A percentile compares a stretch with the other conserved stretches of the same genome.
Conservation (phyloP, 1,284 basidiomycete species). For the Ustilago sp. region DNA sequence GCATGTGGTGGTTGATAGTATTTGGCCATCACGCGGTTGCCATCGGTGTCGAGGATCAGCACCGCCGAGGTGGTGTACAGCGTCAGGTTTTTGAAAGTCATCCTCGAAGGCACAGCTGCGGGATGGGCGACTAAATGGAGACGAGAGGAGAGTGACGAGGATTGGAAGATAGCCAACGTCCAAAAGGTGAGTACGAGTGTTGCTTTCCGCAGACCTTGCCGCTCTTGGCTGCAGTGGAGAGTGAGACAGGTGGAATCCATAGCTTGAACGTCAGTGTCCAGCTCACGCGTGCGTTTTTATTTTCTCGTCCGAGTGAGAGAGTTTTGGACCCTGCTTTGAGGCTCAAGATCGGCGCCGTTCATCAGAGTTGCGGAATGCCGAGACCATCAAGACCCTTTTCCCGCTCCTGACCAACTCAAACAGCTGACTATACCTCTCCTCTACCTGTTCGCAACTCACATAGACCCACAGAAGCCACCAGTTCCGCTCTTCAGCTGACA, state of each 20-base stretch:
- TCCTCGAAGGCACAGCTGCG: slow-evolving; percentile 2
- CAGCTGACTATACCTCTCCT: neutral
- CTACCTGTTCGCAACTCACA: neutral
- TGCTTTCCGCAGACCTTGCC: slow-evolving; percentile 9
- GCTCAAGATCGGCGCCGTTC: neutral
- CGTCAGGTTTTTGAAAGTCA: slow-evolving; percentile 65
- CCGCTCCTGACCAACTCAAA: neutral
- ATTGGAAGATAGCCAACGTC: neutral
- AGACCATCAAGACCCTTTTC: neutral
- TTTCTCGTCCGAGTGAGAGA: slow-evolving; percentile 15
- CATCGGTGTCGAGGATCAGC: slow-evolving; percentile 91
- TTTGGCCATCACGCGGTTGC: slow-evolving; percentile 92
- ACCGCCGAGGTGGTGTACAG: slow-evolving; percentile 72
- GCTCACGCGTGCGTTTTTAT: slow-evolving; percentile 1
- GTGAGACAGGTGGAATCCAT: slow-evolving; percentile 1
- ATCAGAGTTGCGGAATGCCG: slow-evolving; percentile 1
- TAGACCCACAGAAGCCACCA: neutral
- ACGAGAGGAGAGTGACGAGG: neutral
- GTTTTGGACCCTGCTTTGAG: slow-evolving; percentile 14
- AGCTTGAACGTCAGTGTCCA: slow-evolving; percentile 22
- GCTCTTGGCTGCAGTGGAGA: neutral
- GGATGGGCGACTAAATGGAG: neutral
- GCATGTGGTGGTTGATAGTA: slow-evolving; percentile 86
- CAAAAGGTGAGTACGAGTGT: slow-evolving; percentile 11
- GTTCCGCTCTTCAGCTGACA: neutral